These are phyloP conservation scores for Fusarium phyllophilum DNA, from an alignment of 2,329 filamentous ascomycete genomes.

Conservation along the genomic window DNA sequence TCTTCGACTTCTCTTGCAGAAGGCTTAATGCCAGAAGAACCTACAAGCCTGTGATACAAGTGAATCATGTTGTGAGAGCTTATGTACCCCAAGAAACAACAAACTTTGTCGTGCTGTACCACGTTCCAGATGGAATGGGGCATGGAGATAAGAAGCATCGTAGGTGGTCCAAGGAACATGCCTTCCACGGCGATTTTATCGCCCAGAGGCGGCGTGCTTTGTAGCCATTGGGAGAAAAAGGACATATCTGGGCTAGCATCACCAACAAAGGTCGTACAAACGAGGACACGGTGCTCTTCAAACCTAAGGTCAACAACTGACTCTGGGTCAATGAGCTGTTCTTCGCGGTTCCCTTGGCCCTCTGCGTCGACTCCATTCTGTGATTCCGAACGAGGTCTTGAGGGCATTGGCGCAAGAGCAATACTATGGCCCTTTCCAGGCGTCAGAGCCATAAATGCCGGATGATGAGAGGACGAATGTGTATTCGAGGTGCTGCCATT, in stretches of 20 bases:
- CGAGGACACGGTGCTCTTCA: constrained; percentile 70
- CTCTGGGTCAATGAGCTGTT: constrained; percentile 58
- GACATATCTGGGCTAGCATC: constrained; percentile 74
- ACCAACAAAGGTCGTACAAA: constrained; percentile 74
- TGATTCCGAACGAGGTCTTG: constrained; percentile 44
- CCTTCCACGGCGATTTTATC: constrained; percentile 71
- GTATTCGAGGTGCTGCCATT: constrained; percentile 58
- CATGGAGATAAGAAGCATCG: constrained; percentile 74
- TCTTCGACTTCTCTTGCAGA: constrained; percentile 66
- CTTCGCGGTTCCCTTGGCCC: constrained; percentile 44
- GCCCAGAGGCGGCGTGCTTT: constrained; percentile 65
- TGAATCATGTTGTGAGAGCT: constrained; percentile 75
- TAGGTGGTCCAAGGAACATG: constrained; percentile 74
- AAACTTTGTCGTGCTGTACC: constrained; percentile 73
- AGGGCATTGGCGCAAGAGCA: constrained; percentile 60
- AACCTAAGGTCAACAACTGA: constrained; percentile 66
- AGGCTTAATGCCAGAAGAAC: constrained; percentile 55
- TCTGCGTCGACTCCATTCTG: constrained; percentile 45
- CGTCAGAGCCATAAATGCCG: constrained; percentile 66
- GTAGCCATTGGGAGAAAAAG: constrained; percentile 73
- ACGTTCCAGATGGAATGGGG: constrained; percentile 71
- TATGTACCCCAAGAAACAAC: constrained; percentile 72
- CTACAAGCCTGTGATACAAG: constrained; percentile 69
- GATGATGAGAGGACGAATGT: constrained; percentile 51
- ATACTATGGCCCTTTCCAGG: constrained; percentile 64